Evolutionary conservation across 345 rosid species (phyloP).

Genomic region (Populus tremula): DNA sequence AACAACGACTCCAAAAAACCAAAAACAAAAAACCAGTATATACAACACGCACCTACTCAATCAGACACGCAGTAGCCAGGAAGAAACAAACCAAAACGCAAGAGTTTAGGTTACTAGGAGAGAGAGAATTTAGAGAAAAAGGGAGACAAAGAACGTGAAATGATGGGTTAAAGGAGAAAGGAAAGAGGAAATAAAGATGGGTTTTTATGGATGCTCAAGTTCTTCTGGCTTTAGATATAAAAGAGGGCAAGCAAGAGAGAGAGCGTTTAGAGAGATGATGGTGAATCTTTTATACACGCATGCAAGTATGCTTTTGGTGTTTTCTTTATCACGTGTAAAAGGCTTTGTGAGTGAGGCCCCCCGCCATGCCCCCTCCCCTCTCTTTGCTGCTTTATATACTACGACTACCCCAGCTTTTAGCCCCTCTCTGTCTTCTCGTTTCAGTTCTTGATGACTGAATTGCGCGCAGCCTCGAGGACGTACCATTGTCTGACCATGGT

Average conservation of each 20-base stretch:
- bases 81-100: background rate
- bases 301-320: slow-evolving; percentile 80
- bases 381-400: background rate
- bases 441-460: slow-evolving; percentile 27
- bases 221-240: background rate
- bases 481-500: slow-evolving; percentile 10
- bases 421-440: slow-evolving; percentile 15
- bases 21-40: background rate
- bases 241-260: slow-evolving; percentile 15
- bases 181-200: slow-evolving; percentile 14
- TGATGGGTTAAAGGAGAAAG: slow-evolving; percentile 14
- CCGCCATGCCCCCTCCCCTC: slow-evolving; percentile 1
- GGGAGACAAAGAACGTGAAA: slow-evolving; percentile 19
- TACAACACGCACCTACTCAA: slow-evolving; percentile 35
- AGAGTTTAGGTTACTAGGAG: background rate
- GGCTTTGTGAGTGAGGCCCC: slow-evolving; percentile 28
- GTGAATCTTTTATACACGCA: slow-evolving; percentile 82
- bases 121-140: slow-evolving; percentile 1
- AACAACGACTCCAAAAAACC: background rate
- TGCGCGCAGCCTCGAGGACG: slow-evolving; percentile 52
- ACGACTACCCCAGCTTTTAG: background rate
- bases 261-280: slow-evolving; percentile 28
- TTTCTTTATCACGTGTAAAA: slow-evolving; percentile 96
- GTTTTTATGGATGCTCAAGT: background rate
- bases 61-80: background rate